These are phyloP conservation scores for Mycena olivaceomarginata DNA, from an alignment of 768 basidiomycete species.

Conservation along the genomic window DNA sequence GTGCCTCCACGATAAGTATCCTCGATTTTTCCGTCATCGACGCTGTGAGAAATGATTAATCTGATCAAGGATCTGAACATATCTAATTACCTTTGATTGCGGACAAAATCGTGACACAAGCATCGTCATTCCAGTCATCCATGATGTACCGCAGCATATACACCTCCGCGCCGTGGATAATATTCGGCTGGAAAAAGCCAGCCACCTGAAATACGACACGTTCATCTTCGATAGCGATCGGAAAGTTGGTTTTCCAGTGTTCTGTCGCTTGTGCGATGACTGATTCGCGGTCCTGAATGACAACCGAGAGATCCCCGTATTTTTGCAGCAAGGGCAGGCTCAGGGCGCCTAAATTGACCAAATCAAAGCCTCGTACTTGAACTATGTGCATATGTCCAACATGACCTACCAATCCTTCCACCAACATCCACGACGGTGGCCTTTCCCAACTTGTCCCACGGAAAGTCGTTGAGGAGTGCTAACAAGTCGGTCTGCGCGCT, in stretches of 20 bases:
- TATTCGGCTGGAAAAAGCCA: constrained; percentile 24
- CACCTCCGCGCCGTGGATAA: constrained; percentile 8
- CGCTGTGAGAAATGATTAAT: neutral
- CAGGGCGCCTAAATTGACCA: neutral
- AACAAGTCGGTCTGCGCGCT: neutral
- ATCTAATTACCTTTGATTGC: neutral
- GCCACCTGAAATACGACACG: constrained; percentile 17
- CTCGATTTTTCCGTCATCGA: constrained; percentile 18
- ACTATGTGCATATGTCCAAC: neutral
- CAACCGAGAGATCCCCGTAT: neutral
- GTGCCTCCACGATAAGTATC: constrained; percentile 15
- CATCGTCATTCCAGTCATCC: neutral
- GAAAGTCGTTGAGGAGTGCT: neutral
- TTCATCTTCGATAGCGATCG: neutral
- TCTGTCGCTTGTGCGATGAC: neutral
- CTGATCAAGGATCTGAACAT: neutral
- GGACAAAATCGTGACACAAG: neutral
- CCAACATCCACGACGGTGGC: neutral
- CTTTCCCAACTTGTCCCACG: neutral
- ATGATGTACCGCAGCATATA: constrained; percentile 19
- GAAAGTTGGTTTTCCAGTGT: neutral
- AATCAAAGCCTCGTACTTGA: neutral
- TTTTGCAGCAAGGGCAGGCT: neutral
- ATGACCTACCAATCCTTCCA: neutral
- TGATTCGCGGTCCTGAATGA: constrained; percentile 10